These are phyloP conservation scores for Rhizopus arrhizus DNA, from an alignment of 371 early-diverging fungal genomes.

Conservation along the genomic window DNA sequence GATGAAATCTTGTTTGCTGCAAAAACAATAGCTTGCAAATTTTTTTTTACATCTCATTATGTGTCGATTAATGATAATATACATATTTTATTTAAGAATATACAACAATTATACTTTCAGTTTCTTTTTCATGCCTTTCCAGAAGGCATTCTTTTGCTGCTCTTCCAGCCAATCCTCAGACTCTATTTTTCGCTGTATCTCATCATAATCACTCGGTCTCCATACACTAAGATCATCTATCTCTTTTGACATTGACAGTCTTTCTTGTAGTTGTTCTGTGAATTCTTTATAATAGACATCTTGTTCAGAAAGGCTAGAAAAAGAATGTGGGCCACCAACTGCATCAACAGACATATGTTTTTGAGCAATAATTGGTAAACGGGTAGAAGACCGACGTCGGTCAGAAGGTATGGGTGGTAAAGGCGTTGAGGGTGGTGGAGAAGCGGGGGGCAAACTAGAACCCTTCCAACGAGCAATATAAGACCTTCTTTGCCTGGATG, in stretches of 20 bases:
- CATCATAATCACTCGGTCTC: slow-evolving; percentile 27
- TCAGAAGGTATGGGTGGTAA: slow-evolving; percentile 28
- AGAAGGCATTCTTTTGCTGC: slow-evolving; percentile 23
- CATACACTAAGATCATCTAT: slow-evolving; percentile 30
- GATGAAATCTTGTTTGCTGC: too few relatives aligned
- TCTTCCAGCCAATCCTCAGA: slow-evolving; percentile 14
- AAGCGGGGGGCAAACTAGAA: slow-evolving; percentile 23
- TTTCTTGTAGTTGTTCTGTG: slow-evolving; percentile 28
- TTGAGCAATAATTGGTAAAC: not conserved
- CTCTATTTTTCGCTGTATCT: slow-evolving; percentile 22
- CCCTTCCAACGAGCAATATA: slow-evolving; percentile 27
- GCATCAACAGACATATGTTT: slow-evolving; percentile 24
- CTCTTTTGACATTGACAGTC: slow-evolving; percentile 32
- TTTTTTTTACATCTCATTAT: too few relatives aligned
- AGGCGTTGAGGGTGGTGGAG: slow-evolving; percentile 31
- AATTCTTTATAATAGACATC: slow-evolving; percentile 32
- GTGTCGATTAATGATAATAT: not conserved
- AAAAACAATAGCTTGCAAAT: too few relatives aligned
- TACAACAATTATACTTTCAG: slow-evolving; percentile 15
- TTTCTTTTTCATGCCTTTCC: slow-evolving; percentile 41
- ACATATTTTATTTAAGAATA: not conserved
- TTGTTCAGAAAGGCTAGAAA: slow-evolving; percentile 8
- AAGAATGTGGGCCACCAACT: slow-evolving; percentile 13
- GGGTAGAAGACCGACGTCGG: slow-evolving; percentile 1
- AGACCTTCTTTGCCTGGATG: slow-evolving; percentile 1